Conservation (phyloP, 2,329 filamentous ascomycete species). For the Colletotrichum neosansevieriae region DNA sequence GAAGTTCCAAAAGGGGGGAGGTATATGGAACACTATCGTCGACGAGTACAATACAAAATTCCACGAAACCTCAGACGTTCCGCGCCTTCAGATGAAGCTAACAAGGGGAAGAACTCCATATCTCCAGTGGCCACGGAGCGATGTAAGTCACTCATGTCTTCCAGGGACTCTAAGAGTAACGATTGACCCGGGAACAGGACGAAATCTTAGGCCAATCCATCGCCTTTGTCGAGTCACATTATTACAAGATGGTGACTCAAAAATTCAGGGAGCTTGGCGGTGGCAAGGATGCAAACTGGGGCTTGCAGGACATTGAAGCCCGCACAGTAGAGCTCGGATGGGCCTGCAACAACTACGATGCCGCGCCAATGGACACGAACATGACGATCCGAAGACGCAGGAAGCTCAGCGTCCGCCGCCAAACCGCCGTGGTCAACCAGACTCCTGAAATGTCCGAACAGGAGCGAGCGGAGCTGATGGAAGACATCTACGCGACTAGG, state of each 20-base stretch:
- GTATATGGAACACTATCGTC: slow-evolving; percentile 69
- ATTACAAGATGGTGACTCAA: slow-evolving; percentile 55
- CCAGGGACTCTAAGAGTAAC: background rate
- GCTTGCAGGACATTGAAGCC: slow-evolving; percentile 61
- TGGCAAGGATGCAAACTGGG: slow-evolving; percentile 62
- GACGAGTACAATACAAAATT: slow-evolving; percentile 54
- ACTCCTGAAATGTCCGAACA: slow-evolving; percentile 34
- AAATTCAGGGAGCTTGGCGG: slow-evolving; percentile 64
- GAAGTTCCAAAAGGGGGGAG: slow-evolving; percentile 61
- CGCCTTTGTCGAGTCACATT: slow-evolving; percentile 16
- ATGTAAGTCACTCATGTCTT: slow-evolving; percentile 56
- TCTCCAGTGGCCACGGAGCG: slow-evolving; percentile 60
- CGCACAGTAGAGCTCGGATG: slow-evolving; percentile 61
- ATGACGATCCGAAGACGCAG: slow-evolving; percentile 55
- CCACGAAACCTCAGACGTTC: slow-evolving; percentile 55
- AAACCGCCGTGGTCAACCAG: slow-evolving; percentile 32
- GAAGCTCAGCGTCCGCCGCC: slow-evolving; percentile 49
- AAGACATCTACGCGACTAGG: slow-evolving; percentile 41
- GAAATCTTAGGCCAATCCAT: slow-evolving; percentile 45
- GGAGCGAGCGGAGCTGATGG: slow-evolving; percentile 37
- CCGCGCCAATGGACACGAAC: slow-evolving; percentile 50
- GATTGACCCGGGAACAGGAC: slow-evolving; percentile 54
- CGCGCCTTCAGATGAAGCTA: slow-evolving; percentile 69
- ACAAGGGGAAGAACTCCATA: slow-evolving; percentile 63
- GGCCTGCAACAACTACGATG: slow-evolving; percentile 55